These are phyloP conservation scores for Emericellopsis atlantica DNA, from an alignment of 2,329 filamentous ascomycete genomes.

Conservation along the genomic window DNA sequence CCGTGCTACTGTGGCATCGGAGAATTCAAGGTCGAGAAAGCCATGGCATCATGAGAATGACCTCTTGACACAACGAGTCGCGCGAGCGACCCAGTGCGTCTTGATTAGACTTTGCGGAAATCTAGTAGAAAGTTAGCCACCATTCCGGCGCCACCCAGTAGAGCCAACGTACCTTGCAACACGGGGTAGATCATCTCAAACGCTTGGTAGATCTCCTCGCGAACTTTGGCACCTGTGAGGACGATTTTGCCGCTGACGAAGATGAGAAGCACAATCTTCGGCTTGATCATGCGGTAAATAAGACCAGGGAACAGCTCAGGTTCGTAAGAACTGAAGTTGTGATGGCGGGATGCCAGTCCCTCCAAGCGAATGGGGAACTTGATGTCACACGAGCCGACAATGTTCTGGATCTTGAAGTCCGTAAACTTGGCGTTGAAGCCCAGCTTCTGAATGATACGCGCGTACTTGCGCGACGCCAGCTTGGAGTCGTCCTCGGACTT, in stretches of 20 bases:
- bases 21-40: constrained; percentile 12
- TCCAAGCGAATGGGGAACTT: constrained; percentile 98
- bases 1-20: constrained; percentile 6
- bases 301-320: constrained; percentile 97
- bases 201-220: constrained; percentile 94
- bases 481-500: constrained; percentile 98
- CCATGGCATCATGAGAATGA: constrained; percentile 32
- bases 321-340: constrained; percentile 99
- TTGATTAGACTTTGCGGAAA: constrained; percentile 41
- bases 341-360: constrained; percentile 89
- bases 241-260: constrained; percentile 99
- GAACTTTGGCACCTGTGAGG: constrained; percentile 91
- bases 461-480: constrained; percentile 93
- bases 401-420: constrained; percentile 99
- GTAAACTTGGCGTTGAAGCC: constrained; percentile 99
- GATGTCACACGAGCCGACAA: constrained; percentile 97
- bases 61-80: background rate
- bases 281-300: constrained; percentile 99
- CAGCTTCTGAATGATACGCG: constrained; percentile 98
- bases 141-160: background rate
- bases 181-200: constrained; percentile 98
- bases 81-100: background rate
- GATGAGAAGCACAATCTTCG: constrained; percentile 95
- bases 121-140: constrained; percentile 19
- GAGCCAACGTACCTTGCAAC: constrained; percentile 55